phyloP scores from a whole-genome alignment of 257 asterid genomes.

The Solanum boliviense region DNA sequence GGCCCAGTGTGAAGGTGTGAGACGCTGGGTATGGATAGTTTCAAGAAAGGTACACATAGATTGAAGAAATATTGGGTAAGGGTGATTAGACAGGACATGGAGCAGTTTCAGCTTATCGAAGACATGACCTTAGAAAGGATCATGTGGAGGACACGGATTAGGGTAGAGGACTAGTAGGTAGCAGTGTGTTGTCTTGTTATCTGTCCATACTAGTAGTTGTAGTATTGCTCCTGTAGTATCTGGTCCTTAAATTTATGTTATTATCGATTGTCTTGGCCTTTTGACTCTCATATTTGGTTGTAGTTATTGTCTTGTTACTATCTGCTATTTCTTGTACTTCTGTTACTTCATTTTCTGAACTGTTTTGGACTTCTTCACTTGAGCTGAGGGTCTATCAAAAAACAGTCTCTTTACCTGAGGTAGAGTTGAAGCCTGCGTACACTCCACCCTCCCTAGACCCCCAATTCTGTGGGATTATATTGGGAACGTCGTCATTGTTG shows the following conservation, averaged over 20 bases:
- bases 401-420: background rate
- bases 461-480: background rate
- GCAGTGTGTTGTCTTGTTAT: background rate
- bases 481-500: background rate
- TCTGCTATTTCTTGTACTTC: background rate
- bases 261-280: background rate
- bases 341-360: background rate
- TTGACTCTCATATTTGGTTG: background rate
- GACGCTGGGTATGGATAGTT: background rate
- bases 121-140: background rate
- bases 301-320: background rate
- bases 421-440: background rate
- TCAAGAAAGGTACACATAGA: background rate
- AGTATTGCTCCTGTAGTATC: background rate
- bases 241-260: background rate
- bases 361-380: background rate
- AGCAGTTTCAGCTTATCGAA: background rate
- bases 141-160: background rate
- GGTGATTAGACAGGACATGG: background rate
- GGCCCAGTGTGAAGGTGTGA: background rate
- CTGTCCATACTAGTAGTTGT: background rate
- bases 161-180: background rate
- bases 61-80: background rate
- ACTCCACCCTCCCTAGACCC: background rate
- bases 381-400: background rate